Evolutionary conservation across 768 basidiomycete species (phyloP).

Genomic region (Lentinus tigrinus): DNA sequence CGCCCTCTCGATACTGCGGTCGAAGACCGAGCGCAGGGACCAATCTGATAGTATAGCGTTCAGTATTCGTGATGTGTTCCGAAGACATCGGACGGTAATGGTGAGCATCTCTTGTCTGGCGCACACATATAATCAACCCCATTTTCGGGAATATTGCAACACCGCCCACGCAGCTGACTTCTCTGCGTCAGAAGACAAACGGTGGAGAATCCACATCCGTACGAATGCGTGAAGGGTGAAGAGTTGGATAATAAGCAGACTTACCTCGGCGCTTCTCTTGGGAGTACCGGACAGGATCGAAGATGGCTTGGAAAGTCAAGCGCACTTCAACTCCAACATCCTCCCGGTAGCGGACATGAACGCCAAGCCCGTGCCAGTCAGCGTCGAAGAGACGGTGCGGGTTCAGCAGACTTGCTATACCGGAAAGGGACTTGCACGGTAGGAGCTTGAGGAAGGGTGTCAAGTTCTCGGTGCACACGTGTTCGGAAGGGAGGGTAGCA

Average conservation of each 20-base stretch:
- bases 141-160: neutral
- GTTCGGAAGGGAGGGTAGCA: constrained; percentile 76
- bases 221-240: neutral
- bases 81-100: neutral
- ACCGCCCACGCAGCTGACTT: neutral
- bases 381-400: constrained; percentile 86
- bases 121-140: neutral
- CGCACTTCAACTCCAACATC: constrained; percentile 57
- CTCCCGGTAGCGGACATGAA: constrained; percentile 67
- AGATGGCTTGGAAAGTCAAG: constrained; percentile 72
- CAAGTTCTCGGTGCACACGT: constrained; percentile 96
- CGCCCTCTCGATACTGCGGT: constrained; percentile 53
- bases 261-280: constrained; percentile 55
- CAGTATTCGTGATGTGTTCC: constrained; percentile 11
- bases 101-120: neutral
- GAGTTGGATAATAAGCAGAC: constrained; percentile 2
- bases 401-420: constrained; percentile 79
- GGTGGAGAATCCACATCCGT: neutral
- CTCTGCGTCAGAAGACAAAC: neutral
- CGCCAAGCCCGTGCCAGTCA: constrained; percentile 86
- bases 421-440: constrained; percentile 88
- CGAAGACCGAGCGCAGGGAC: constrained; percentile 70
- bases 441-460: constrained; percentile 94
- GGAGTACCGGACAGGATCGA: constrained; percentile 68
- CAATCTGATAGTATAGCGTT: constrained; percentile 53